These are phyloP conservation scores for Phaeosphaeriaceae sp. DNA, from an alignment of 2,329 filamentous ascomycete genomes.

Conservation along the genomic window DNA sequence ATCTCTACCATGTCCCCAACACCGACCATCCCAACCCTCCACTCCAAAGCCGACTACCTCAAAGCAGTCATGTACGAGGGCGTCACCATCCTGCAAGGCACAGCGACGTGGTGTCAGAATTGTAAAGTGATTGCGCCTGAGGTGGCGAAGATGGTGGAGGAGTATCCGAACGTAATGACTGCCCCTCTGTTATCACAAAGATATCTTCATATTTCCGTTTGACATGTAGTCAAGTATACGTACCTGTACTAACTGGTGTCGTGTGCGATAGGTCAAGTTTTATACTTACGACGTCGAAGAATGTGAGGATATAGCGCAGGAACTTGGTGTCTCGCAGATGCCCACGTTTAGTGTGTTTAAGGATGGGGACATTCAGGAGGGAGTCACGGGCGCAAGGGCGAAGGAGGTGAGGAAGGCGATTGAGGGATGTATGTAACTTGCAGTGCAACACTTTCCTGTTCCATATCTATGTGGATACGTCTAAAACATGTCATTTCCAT, in stretches of 20 bases:
- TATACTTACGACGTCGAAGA: slow-evolving; percentile 41
- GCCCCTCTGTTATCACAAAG: slow-evolving; percentile 4
- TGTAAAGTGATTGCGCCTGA: slow-evolving; percentile 38
- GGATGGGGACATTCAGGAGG: slow-evolving; percentile 37
- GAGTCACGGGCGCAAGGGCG: slow-evolving; percentile 27
- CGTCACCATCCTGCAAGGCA: slow-evolving; percentile 40
- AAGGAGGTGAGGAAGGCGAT: slow-evolving; percentile 33
- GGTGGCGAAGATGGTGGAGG: slow-evolving; percentile 31
- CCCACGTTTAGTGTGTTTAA: slow-evolving; percentile 39
- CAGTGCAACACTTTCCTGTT: too few species aligned
- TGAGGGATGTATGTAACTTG: slow-evolving; percentile 30
- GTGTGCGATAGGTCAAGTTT: slow-evolving; percentile 24
- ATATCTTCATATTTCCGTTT: too few species aligned
- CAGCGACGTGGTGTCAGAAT: slow-evolving; percentile 38
- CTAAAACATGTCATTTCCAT: neutral
- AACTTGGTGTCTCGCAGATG: slow-evolving; percentile 36
- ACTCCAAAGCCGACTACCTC: slow-evolving; percentile 36
- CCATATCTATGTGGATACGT: too few species aligned
- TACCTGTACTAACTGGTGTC: neutral
- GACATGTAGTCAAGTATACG: slow-evolving; percentile 3
- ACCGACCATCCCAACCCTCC: slow-evolving; percentile 27
- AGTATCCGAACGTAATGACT: slow-evolving; percentile 31
- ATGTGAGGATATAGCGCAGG: slow-evolving; percentile 39
- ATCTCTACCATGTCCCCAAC: neutral
- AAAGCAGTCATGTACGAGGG: slow-evolving; percentile 39